These are phyloP conservation scores for Xylariaceae sp. DNA, from an alignment of 2,329 filamentous ascomycete genomes.

Conservation along the genomic window DNA sequence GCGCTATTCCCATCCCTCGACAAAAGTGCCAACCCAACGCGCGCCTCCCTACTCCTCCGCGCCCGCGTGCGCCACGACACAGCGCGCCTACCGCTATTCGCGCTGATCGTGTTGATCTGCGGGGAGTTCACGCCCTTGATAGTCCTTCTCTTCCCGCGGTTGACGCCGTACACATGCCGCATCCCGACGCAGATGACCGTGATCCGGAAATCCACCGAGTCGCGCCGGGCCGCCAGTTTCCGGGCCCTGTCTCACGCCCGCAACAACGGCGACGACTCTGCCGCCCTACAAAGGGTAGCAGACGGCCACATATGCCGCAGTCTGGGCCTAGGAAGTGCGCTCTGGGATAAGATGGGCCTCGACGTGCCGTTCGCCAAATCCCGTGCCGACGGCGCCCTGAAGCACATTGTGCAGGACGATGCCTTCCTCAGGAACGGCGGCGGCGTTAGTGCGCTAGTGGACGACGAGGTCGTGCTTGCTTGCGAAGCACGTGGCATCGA, in stretches of 20 bases:
- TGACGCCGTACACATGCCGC: constrained; percentile 82
- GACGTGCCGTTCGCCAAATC: constrained; percentile 60
- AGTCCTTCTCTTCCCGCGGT: constrained; percentile 70
- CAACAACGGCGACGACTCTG: not conserved
- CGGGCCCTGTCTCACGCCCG: constrained; percentile 45
- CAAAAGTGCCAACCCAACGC: constrained; percentile 54
- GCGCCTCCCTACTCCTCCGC: constrained; percentile 75
- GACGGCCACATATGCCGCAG: constrained; percentile 39
- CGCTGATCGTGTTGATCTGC: constrained; percentile 74
- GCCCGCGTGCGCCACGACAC: constrained; percentile 74
- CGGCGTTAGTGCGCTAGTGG: constrained; percentile 63
- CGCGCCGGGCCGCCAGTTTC: constrained; percentile 58
- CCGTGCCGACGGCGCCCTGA: constrained; percentile 60
- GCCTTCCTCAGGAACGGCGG: constrained; percentile 68
- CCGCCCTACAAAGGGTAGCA: not conserved
- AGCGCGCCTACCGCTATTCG: constrained; percentile 80
- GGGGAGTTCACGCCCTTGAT: constrained; percentile 88
- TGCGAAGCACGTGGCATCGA: constrained; percentile 73
- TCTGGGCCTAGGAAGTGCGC: constrained; percentile 48
- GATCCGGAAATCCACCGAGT: constrained; percentile 59
- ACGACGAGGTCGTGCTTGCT: constrained; percentile 72
- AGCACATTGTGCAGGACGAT: constrained; percentile 76
- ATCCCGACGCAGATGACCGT: constrained; percentile 77
- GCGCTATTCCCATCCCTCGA: not conserved
- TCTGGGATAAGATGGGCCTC: constrained; percentile 59